A percentile compares a stretch with the other conserved stretches of the same genome.
Evolutionary conservation across 23 red algal species (phyloP).

Genomic region (Rhodosorus marinus): DNA sequence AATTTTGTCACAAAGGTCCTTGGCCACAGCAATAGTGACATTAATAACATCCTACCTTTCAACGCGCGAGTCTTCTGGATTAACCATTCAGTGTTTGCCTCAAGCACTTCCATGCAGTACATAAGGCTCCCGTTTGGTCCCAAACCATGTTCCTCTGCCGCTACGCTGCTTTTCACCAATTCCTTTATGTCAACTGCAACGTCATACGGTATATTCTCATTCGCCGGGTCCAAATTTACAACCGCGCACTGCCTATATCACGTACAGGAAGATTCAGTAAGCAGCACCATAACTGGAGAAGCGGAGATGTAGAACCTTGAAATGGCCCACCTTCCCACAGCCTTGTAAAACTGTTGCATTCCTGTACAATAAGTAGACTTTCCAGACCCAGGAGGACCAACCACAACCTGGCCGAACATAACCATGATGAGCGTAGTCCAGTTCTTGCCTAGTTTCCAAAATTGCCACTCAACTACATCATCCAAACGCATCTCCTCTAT

Average conservation of each 20-base stretch:
- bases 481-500: no score
- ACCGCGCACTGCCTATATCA: conserved; percentile 36
- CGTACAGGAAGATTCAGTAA: neutral
- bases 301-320: neutral
- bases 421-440: no score
- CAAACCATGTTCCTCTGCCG: conserved; percentile 22
- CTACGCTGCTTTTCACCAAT: conserved; percentile 19
- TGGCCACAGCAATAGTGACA: neutral
- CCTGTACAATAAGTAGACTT: conserved; percentile 94
- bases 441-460: no score
- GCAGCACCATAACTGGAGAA: neutral
- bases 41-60: conserved; percentile 2
- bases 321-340: conserved; percentile 18
- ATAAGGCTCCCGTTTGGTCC: conserved; percentile 88
- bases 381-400: conserved; percentile 76
- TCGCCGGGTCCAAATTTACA: conserved; percentile 87
- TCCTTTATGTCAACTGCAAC: conserved; percentile 53
- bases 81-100: conserved; percentile 64
- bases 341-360: conserved; percentile 28
- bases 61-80: conserved; percentile 9
- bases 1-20: neutral
- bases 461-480: no score
- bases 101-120: conserved; percentile 61
- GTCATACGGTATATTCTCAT: conserved; percentile 31
- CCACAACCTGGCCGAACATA: conserved; percentile 41